A percentile compares a stretch with the other conserved stretches of the same genome.
These are phyloP conservation scores for Beauveria scarabaeidicola DNA, from an alignment of 2,329 filamentous ascomycete genomes.

Conservation along the genomic window DNA sequence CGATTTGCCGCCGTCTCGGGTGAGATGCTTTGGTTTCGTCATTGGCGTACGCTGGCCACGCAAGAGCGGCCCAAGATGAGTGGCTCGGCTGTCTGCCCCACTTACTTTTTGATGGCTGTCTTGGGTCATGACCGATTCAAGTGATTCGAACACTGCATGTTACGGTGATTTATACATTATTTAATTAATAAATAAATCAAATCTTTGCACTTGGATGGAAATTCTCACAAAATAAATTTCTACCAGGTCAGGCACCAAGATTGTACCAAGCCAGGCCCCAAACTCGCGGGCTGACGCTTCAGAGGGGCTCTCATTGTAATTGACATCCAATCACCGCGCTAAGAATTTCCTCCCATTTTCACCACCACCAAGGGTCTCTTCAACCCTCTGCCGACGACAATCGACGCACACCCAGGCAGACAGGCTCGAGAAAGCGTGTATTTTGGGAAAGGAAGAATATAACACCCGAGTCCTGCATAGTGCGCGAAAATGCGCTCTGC, in stretches of 20 bases:
- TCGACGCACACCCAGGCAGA: not conserved
- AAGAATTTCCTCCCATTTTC: slow-evolving; percentile 6
- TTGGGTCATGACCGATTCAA: not conserved
- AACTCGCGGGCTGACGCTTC: not conserved
- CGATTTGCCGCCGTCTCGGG: not conserved
- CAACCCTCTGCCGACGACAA: not conserved
- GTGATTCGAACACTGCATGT: too few species aligned
- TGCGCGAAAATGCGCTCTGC: slow-evolving; percentile 30
- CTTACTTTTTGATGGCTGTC: not conserved
- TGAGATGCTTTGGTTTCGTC: slow-evolving; percentile 12
- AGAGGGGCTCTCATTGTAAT: not conserved
- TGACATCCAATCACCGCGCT: slow-evolving; percentile 3
- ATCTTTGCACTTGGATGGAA: not conserved
- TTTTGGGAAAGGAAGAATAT: not conserved
- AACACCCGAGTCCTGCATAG: not conserved
- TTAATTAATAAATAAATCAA: not conserved
- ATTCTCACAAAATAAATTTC: not conserved
- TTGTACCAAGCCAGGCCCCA: too few species aligned
- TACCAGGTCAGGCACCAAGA: too few species aligned
- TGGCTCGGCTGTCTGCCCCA: slow-evolving; percentile 9
- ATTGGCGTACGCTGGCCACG: slow-evolving; percentile 10
- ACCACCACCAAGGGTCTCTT: not conserved
- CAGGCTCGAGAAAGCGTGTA: not conserved
- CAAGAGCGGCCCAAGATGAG: slow-evolving; percentile 7
- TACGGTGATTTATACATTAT: not conserved